Conservation (phyloP, 1,284 basidiomycete genomes). For the Ganoderma lingzhi region DNA sequence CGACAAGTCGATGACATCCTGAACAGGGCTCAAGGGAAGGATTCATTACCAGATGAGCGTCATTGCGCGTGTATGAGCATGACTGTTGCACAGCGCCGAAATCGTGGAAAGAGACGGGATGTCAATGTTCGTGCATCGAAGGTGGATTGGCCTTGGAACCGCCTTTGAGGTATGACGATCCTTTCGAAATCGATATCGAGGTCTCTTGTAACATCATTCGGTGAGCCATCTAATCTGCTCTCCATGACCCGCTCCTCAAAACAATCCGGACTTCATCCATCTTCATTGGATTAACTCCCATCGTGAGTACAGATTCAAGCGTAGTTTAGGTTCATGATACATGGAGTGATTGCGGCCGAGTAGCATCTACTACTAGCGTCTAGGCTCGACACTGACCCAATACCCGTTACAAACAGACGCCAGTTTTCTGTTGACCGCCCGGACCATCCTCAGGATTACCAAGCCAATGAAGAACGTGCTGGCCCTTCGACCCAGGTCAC, state of each 20-base stretch:
- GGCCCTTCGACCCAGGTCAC: not conserved
- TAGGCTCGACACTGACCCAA: not conserved
- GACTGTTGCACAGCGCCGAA: not conserved
- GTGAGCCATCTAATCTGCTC: not conserved
- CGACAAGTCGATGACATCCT: not conserved
- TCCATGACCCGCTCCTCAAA: not conserved
- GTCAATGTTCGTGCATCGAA: not conserved
- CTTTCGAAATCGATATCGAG: not conserved
- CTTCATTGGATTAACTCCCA: not conserved
- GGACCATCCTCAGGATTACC: not conserved
- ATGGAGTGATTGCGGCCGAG: not conserved
- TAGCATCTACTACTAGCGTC: not conserved
- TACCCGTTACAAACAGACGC: not conserved
- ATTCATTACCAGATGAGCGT: too few species aligned
- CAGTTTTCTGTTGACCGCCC: not conserved
- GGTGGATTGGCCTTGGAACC: too few species aligned
- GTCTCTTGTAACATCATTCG: not conserved
- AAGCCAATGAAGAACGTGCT: not conserved
- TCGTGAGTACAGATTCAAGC: not conserved
- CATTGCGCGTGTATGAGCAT: too few species aligned
- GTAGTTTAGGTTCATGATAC: constrained; percentile 1
- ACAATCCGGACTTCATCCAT: not conserved
- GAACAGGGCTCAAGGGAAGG: not conserved
- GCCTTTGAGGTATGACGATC: not conserved
- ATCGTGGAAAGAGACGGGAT: not conserved